Percentiles rank a stretch among this genome's conserved stretches.
phyloP scores from a whole-genome alignment of 495 filamentous ascomycete genomes.

The Lasiosphaeria hispida region DNA sequence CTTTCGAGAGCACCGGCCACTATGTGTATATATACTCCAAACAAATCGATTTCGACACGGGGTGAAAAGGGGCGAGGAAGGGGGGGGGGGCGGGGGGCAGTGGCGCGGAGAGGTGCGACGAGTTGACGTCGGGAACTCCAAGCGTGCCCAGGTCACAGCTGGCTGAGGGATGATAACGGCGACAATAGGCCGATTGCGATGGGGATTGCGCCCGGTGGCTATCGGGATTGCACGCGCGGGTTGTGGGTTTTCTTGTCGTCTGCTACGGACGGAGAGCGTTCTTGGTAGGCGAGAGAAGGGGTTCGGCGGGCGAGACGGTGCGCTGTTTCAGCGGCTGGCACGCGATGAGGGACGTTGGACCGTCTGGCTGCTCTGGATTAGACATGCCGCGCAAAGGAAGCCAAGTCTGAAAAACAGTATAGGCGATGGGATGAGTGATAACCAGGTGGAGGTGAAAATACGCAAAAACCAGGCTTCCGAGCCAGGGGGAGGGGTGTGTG shows the following conservation, averaged over 20 bases:
- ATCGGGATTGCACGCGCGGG: neutral
- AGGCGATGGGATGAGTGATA: constrained; percentile 7
- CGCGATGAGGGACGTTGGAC: constrained; percentile 12
- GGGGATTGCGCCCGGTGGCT: neutral
- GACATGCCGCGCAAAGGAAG: constrained; percentile 23
- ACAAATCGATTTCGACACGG: neutral
- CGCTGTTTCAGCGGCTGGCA: constrained; percentile 9
- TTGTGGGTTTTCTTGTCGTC: neutral
- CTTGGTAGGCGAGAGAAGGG: neutral
- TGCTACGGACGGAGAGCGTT: neutral
- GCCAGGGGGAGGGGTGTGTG: constrained; percentile 4
- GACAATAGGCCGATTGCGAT: neutral
- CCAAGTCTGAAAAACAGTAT: neutral
- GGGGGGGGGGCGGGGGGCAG: neutral
- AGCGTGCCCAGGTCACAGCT: neutral
- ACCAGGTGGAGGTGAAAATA: constrained; percentile 7
- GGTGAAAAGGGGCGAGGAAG: neutral
- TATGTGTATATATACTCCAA: neutral
- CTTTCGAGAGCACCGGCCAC: neutral
- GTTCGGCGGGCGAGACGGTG: constrained; percentile 8
- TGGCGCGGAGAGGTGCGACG: neutral
- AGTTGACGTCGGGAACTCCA: neutral
- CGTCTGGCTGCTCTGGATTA: constrained; percentile 19
- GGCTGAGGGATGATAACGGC: neutral
- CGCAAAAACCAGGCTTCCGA: constrained; percentile 17